phyloP scores from a whole-genome alignment of 2,329 filamentous ascomycete species.

The Fusarium protoensiforme region DNA sequence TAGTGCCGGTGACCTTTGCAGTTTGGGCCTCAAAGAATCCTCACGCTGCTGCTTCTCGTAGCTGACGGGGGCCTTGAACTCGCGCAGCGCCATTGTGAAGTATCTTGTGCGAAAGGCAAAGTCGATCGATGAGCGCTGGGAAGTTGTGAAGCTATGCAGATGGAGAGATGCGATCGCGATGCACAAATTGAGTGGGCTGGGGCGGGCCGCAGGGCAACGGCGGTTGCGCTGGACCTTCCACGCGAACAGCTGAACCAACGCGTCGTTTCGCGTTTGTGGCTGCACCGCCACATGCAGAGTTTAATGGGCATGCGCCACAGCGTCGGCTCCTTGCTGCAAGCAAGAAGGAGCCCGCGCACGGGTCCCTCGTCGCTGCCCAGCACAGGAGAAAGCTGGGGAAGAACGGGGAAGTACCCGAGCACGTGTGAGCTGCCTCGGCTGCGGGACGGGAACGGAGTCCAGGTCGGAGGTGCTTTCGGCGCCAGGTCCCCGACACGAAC shows the following conservation, averaged over 20 bases:
- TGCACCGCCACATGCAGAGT: slow-evolving; percentile 38
- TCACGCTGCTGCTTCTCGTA: slow-evolving; percentile 88
- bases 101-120: slow-evolving; percentile 31
- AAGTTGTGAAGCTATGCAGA: slow-evolving; percentile 23
- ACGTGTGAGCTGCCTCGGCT: slow-evolving; percentile 52
- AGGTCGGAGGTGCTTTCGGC: slow-evolving; percentile 35
- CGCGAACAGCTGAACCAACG: slow-evolving; percentile 34
- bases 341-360: background rate
- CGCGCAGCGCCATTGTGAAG: slow-evolving; percentile 82
- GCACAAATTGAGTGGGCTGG: slow-evolving; percentile 49
- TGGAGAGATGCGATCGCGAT: slow-evolving; percentile 37
- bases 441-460: slow-evolving; percentile 32
- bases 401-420: slow-evolving; percentile 44
- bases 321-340: background rate
- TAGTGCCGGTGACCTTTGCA: slow-evolving; percentile 38
- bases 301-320: slow-evolving; percentile 44
- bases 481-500: slow-evolving; percentile 13
- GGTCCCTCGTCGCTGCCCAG: background rate
- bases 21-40: slow-evolving; percentile 43
- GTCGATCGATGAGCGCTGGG: slow-evolving; percentile 26
- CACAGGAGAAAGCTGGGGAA: slow-evolving; percentile 11
- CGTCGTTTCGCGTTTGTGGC: slow-evolving; percentile 50
- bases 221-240: slow-evolving; percentile 26
- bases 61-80: slow-evolving; percentile 81
- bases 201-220: slow-evolving; percentile 39